Conservation (phyloP, 2,329 filamentous ascomycete genomes). For the Colletotrichum australisinense region DNA sequence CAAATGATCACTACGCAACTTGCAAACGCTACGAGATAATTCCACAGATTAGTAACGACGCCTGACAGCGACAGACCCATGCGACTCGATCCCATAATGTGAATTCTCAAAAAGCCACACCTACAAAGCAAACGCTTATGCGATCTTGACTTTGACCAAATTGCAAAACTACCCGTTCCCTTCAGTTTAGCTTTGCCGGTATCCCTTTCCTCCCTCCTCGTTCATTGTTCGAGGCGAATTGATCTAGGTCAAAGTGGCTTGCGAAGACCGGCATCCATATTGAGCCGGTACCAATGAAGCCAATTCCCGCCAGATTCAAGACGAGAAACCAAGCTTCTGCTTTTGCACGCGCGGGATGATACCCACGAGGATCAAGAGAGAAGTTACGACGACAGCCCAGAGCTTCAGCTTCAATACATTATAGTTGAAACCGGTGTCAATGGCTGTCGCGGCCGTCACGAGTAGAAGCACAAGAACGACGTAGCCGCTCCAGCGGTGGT, state of each 20-base stretch:
- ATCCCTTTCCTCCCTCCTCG: background rate
- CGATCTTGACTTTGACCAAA: background rate
- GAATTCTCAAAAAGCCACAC: background rate
- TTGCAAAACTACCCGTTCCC: background rate
- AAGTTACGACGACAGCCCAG: slow-evolving; percentile 79
- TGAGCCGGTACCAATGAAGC: background rate
- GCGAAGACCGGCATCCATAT: background rate
- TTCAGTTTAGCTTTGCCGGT: background rate
- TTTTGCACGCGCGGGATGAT: slow-evolving; percentile 83
- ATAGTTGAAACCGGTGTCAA: slow-evolving; percentile 79
- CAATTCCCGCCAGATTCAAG: background rate
- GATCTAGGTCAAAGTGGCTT: background rate
- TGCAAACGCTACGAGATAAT: too few relatives aligned
- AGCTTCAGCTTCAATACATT: slow-evolving; percentile 77
- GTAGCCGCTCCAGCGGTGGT: slow-evolving; percentile 85
- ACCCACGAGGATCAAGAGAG: slow-evolving; percentile 75
- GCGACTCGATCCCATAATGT: too few relatives aligned
- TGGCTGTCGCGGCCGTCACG: slow-evolving; percentile 80
- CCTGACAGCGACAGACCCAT: background rate
- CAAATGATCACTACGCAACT: background rate
- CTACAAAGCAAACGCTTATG: too few relatives aligned
- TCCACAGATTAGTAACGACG: background rate
- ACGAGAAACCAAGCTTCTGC: slow-evolving; percentile 75
- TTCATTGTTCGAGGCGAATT: too few relatives aligned
- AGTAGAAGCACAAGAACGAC: slow-evolving; percentile 76